Evolutionary conservation across 345 rosid species (phyloP), one percentile per base, ranked within the genome.

Genomic region (Salix udensis): DNA sequence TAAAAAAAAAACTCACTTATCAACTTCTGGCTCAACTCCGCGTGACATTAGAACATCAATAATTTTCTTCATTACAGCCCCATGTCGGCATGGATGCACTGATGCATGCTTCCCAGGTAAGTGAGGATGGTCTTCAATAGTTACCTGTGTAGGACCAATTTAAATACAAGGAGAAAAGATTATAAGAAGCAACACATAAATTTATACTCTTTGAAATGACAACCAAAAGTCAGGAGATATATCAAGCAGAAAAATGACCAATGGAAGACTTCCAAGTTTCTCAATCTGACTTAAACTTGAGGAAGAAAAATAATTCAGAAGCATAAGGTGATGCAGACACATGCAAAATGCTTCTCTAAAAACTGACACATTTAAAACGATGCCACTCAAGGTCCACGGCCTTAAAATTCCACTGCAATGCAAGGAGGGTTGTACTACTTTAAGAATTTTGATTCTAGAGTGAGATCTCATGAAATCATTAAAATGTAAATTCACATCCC

Each of bases 1-100:
- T 64, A 42, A 42, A 42, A 40, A 40, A 73, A 71, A 15, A 68
- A 46, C 77, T 85, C 86, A 96, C 98, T 92, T 96, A 85, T 94
- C 97, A 81, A 96, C 99, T 92, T 94, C 97, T 34, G 99, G 99
- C 83, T 96, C 98, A 65, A 94, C 98, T 67, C 97, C 99, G 52
- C 85, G 97, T 4, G 98, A 92, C 98, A 96, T 89, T 74, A 92
- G 79, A 37, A 94, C 97, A 82, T 94, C 99, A 81, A 94, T 96
- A 53, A 96, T 94, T 85, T 94, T 96, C 89, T 96, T 96, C 99
- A 96, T 96, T 46, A 96, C 99, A 61, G 98, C 99, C 21, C 97
- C 99, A 85, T 96, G 99, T 67, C 89, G 88, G 82, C 99, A 96
- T 60, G 99, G 99, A 87, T 96, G 99, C 37, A 96, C 93, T 68